Conservation (phyloP, 176 grass and related monocot genomes). For the Paspalum notatum region DNA sequence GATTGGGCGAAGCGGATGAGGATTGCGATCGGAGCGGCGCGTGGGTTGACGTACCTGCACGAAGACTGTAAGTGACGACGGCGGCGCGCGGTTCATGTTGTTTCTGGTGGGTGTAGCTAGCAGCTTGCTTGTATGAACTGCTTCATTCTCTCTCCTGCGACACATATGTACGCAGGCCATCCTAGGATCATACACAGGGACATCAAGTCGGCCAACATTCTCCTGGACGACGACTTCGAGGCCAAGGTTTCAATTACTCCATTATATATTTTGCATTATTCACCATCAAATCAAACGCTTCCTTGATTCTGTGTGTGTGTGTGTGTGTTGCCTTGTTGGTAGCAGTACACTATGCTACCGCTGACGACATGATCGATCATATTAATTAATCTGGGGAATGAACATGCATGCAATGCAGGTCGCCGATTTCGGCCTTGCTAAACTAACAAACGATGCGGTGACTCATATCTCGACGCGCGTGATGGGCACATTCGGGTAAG, state of each 20-base stretch:
- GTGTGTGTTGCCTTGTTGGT: too few relatives aligned
- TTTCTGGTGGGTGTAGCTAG: not conserved
- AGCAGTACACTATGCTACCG: too few relatives aligned
- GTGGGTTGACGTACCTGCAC: slow-evolving; percentile 85
- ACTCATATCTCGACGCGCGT: slow-evolving; percentile 19
- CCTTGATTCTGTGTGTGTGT: not conserved
- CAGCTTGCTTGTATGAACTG: not conserved
- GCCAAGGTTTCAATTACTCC: slow-evolving; percentile 48
- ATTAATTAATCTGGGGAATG: not conserved
- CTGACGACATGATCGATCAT: too few relatives aligned
- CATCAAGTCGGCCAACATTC: slow-evolving; percentile 96
- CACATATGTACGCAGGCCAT: slow-evolving; percentile 55
- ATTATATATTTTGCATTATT: not conserved
- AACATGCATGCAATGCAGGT: slow-evolving; percentile 10
- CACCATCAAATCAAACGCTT: not conserved
- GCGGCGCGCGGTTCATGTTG: not conserved
- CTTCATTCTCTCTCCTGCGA: rapidly evolving
- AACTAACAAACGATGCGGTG: slow-evolving; percentile 13
- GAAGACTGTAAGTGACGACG: slow-evolving; percentile 76
- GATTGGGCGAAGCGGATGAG: slow-evolving; percentile 84
- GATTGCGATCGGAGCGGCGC: slow-evolving; percentile 81
- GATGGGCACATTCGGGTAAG: slow-evolving; percentile 28
- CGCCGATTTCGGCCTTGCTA: slow-evolving; percentile 90
- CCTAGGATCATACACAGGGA: slow-evolving; percentile 95
- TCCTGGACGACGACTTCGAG: slow-evolving; percentile 84